These are phyloP conservation scores for Tilletiaria anomala DNA, from an alignment of 1,284 basidiomycete genomes.

Conservation along the genomic window DNA sequence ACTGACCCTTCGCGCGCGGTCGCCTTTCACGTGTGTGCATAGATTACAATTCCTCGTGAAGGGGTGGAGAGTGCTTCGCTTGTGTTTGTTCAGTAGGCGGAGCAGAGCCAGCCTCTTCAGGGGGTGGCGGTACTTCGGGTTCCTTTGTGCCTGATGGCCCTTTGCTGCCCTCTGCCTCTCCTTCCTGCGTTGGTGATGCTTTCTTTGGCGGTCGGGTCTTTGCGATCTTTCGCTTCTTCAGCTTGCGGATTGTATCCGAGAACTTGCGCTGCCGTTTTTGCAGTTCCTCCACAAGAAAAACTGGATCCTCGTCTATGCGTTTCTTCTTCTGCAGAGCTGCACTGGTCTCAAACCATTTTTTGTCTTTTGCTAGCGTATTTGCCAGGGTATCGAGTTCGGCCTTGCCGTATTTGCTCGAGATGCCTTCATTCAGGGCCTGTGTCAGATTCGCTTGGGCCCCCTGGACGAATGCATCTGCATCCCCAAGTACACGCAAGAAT, in stretches of 20 bases:
- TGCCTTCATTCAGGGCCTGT: slow-evolving; percentile 45
- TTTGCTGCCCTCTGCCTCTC: too few species aligned
- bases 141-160: too few species aligned
- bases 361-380: slow-evolving; percentile 21
- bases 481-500: slow-evolving; percentile 52
- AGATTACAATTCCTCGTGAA: too few species aligned
- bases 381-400: slow-evolving; percentile 32
- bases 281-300: slow-evolving; percentile 26
- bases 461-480: slow-evolving; percentile 58
- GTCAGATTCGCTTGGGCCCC: slow-evolving; percentile 55
- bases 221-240: slow-evolving; percentile 26
- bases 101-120: too few species aligned
- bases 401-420: slow-evolving; percentile 29
- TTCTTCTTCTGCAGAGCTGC: slow-evolving; percentile 20
- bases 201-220: slow-evolving; percentile 14
- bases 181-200: too few species aligned
- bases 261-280: slow-evolving; percentile 31
- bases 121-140: too few species aligned
- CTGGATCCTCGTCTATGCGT: slow-evolving; percentile 28
- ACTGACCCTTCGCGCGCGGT: too few species aligned
- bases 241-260: slow-evolving; percentile 22
- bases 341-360: slow-evolving; percentile 33
- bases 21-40: too few species aligned
- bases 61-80: too few species aligned
- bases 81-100: too few species aligned